Base-by-base conservation (phyloP, 2,329 filamentous ascomycete genomes). In the Stromatinia cepivora region DNA sequence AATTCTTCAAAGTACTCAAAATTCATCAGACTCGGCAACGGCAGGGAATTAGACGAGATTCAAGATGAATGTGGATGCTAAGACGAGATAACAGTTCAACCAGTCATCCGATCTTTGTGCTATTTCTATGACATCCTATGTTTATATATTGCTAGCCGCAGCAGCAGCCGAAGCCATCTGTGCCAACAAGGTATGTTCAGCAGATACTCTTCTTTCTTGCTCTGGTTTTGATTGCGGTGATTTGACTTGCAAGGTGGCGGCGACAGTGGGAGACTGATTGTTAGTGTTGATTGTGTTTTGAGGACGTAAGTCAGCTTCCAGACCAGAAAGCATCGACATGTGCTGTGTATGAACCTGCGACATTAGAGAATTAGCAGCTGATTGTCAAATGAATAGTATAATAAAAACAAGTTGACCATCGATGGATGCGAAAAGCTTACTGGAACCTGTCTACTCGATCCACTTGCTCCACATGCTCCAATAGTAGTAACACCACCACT, bases 131-230 rank as follows among this genome's bases (percentile, higher is more conserved):
- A 64, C 22, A 64, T 39, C 31, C 22, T 15, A 53, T 9, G 10
- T 7, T 58, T 36, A 66, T 58, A 52, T 61, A 36, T 59, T 61
- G 20, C 69, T 64, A 10, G 70, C 69, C 2, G 71, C 71, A 5
- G 73, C 69, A 7, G 73, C 73, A 15, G 74, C 74, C 15, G 73
- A 71, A 58, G 74, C 74, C 70, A 76, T 76, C 34, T 74, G 58
- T 34, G 66, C 48, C 28, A 69, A 39, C 17, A 69, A 36, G 25
- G 66, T 46, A 48, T 68, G 66, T 39, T 68, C 66, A 13, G 50
- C 50, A 17, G 66, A 56, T 22, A 64, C 17, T 48, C 10, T 64
- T 28, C 58, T 69, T 42, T 56, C 48, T 34, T 34, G 48, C n/a
- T 64, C 52, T 42, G 66, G 22, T 31, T 68, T 64, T 15, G n/a